Conservation (phyloP, 176 grass and related monocot genomes). For the barley (Hordeum vulgare) region MorexV3_pseudomolecules_assembly NC_058520.1:184630686-184631185, state of each 20-base stretch:
- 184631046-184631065: not conserved
- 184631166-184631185: not conserved
- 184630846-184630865: conserved; percentile 1
- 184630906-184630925: not conserved
- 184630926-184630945: not conserved
- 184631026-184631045: not conserved
- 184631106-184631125: not conserved
- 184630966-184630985: not conserved
- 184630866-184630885: not conserved
- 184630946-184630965: not conserved
- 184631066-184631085: not conserved
- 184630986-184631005: not conserved
- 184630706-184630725: conserved; percentile 97
- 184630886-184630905: not conserved
- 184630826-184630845: conserved; percentile 4
- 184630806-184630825: conserved; percentile 94
- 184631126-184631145: not conserved
- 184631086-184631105: not conserved
- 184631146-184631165: not conserved
- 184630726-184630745: conserved; percentile 99
- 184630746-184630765: conserved; percentile 98
- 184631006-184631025: not conserved
- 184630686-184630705: conserved; percentile 72
- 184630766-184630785: conserved; percentile 98
- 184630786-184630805: conserved; percentile 98